Base-by-base conservation (phyloP, 2,329 filamentous ascomycete genomes). In the Phoma sp. region DNA sequence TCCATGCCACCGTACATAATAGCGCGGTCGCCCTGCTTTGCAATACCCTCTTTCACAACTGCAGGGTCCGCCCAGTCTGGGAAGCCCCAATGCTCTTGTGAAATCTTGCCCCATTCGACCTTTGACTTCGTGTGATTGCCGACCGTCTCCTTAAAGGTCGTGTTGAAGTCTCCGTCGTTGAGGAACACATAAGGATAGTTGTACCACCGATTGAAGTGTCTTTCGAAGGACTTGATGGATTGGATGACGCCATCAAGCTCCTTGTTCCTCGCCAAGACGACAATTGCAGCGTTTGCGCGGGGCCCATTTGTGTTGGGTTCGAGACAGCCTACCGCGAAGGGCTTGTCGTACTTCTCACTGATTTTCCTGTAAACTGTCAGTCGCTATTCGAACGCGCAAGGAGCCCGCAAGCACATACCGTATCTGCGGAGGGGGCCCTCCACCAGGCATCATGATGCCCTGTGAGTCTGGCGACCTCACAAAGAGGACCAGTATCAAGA, bases 1-100 rank as follows among this genome's bases (percentile, higher is more conserved):
- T 98, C 95, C 82, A 99, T 89, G 41, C 95, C 95, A 74, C 95
- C 95, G 74, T 98, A 99, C 95, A 99, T 99, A 80, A 99, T 96
- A 41, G 95, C 95, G 45, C 88, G 88, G 75, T 99, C 95, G 62
- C 95, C 95, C 76, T 99, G 95, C 79, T 97, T 96, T 48, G 90
- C 87, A 70, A 99, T 96, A 57, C 93, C 93, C 76, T 99, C 95
- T 78, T 93, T 92, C 62, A 93, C 93, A 47, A 97, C 91, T 74
- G 95, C 93, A 64, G 87, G 85, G 72, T 99, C 93, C 47, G 95
- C 90, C 95, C 95, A 99, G 67, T 97, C 92, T 5, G 95, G 95
- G 74, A 89, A 98, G 18, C 93, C 93, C 95, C 95, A 99, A 86
- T 96, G 95, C 53, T 88, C 87, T 4, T 89, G 82, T 54, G 91